A percentile compares a stretch with the other conserved stretches of the same genome.
Conservation (phyloP, 352 stramenopile genomes). For the Phytophthora pseudosyringae region DNA sequence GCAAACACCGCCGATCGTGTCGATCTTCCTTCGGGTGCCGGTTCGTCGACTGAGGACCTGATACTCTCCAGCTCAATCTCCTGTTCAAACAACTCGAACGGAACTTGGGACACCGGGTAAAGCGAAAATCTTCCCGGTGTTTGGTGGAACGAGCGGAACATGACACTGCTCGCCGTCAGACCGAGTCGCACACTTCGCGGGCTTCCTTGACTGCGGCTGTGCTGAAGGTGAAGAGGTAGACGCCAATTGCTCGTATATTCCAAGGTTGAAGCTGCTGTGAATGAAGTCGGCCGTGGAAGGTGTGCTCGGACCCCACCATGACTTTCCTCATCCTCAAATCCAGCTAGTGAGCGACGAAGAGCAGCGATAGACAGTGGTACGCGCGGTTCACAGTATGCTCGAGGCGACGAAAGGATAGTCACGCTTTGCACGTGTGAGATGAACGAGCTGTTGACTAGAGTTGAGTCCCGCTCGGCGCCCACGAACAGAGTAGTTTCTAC, state of each 20-base stretch:
- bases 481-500: conserved; percentile 55
- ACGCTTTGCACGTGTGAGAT: conserved; percentile 55
- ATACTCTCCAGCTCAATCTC: conserved; percentile 75
- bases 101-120: conserved; percentile 76
- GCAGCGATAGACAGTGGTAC: neutral
- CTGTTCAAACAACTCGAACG: conserved; percentile 79
- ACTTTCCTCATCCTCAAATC: conserved; percentile 6
- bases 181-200: conserved; percentile 8
- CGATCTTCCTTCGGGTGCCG: conserved; percentile 14
- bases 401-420: conserved; percentile 51
- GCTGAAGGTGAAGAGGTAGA: conserved; percentile 21
- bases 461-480: conserved; percentile 58
- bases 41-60: conserved; percentile 35
- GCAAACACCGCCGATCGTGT: conserved; percentile 54
- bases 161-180: conserved; percentile 22
- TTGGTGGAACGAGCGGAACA: conserved; percentile 35
- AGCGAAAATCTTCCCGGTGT: conserved; percentile 53
- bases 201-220: conserved; percentile 34
- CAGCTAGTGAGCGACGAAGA: conserved; percentile 22
- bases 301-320: neutral
- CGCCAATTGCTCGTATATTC: conserved; percentile 20
- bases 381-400: conserved; percentile 52
- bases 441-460: conserved; percentile 51
- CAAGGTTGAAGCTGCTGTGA: conserved; percentile 18
- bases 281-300: conserved; percentile 30